phyloP scores from a whole-genome alignment of 192 early-diverging fungal species.

The Coemansia erecta region DNA sequence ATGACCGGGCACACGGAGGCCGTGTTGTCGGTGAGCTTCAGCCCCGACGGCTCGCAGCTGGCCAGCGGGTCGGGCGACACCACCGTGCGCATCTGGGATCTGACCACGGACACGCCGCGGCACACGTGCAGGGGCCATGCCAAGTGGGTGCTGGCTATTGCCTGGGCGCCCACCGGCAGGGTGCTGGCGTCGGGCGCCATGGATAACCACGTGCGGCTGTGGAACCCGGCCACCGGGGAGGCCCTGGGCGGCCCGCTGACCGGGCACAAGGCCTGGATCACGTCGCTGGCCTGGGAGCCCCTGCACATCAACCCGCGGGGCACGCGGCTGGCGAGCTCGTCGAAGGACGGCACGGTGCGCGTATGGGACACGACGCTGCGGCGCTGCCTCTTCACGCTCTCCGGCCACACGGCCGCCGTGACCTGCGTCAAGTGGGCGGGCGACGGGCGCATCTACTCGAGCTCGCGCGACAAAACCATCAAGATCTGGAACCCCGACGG shows the following conservation, averaged over 20 bases:
- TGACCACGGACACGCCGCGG: constrained; percentile 93
- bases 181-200: constrained; percentile 88
- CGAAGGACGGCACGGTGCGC: constrained; percentile 90
- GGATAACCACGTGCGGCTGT: constrained; percentile 87
- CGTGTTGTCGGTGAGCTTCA: constrained; percentile 85
- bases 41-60: constrained; percentile 84
- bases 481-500: constrained; percentile 92
- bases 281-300: constrained; percentile 91
- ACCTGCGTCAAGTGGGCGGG: constrained; percentile 97
- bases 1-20: constrained; percentile 91
- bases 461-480: constrained; percentile 91
- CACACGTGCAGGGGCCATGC: constrained; percentile 80
- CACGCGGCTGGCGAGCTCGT: constrained; percentile 81
- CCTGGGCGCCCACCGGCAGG: constrained; percentile 89
- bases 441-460: constrained; percentile 89
- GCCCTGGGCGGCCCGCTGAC: constrained; percentile 70
- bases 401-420: constrained; percentile 89
- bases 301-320: constrained; percentile 76
- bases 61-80: constrained; percentile 96
- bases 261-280: constrained; percentile 89
- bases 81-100: constrained; percentile 95
- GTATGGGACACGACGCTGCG: constrained; percentile 89
- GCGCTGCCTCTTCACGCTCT: constrained; percentile 70
- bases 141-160: constrained; percentile 89
- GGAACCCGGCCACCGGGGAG: constrained; percentile 87